Conservation (phyloP, 768 basidiomycete species). For the Butyriboletus loyo region DNA sequence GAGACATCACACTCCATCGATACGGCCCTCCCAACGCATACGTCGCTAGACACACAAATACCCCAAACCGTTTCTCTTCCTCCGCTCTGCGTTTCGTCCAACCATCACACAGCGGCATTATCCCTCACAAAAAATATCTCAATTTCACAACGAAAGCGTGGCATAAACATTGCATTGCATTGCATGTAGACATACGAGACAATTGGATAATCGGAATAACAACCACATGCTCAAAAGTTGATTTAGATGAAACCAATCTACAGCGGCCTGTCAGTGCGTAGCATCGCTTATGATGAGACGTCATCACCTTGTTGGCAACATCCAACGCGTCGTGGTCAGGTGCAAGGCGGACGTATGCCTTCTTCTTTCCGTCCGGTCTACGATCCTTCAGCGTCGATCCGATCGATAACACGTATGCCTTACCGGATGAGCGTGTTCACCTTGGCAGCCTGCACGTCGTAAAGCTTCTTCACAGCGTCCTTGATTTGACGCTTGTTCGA, state of each 20-base stretch:
- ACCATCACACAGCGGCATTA: too few species aligned
- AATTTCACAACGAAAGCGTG: background rate
- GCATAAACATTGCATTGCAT: conserved; percentile 3
- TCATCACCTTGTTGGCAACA: conserved; percentile 89
- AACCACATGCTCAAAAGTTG: background rate
- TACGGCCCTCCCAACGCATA: background rate
- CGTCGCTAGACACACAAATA: background rate
- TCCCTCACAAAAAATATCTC: background rate
- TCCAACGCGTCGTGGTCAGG: conserved; percentile 96
- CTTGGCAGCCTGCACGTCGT: conserved; percentile 94
- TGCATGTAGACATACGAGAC: conserved; percentile 10
- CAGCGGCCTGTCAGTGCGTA: background rate
- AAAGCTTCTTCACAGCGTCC: conserved; percentile 99
- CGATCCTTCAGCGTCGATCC: background rate
- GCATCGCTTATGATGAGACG: background rate
- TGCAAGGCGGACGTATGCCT: conserved; percentile 95
- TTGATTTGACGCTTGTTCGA: conserved; percentile 99
- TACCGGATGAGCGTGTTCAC: conserved; percentile 98
- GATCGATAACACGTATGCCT: conserved; percentile 22
- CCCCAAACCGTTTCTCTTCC: background rate
- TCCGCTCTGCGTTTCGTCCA: background rate
- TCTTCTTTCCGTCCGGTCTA: conserved; percentile 98
- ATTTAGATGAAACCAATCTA: conserved; percentile 93
- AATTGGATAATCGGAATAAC: background rate
- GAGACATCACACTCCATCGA: too few species aligned